phyloP scores from a whole-genome alignment of 345 rosid species.

The Eucalyptus urophylla region DNA sequence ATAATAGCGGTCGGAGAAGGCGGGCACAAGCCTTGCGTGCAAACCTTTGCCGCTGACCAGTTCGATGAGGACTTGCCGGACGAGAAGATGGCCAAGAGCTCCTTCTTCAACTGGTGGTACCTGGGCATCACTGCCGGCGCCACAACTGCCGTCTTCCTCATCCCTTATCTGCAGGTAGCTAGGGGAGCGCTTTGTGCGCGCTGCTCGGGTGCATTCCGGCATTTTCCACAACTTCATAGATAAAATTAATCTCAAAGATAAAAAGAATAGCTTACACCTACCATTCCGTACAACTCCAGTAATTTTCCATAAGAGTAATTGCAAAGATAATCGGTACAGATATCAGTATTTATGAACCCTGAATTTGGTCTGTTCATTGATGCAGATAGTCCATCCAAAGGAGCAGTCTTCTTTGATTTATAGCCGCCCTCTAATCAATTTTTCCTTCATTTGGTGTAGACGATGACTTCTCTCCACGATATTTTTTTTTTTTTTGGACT shows the following conservation, averaged over 20 bases:
- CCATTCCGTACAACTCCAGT: neutral
- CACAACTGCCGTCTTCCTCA: conserved; percentile 40
- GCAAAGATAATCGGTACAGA: neutral
- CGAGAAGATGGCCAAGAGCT: conserved; percentile 71
- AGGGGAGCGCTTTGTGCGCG: neutral
- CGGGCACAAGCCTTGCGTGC: conserved; percentile 91
- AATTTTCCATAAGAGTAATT: neutral
- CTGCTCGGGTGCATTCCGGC: neutral
- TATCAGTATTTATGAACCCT: neutral
- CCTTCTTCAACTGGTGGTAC: conserved; percentile 95
- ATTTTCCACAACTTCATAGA: neutral
- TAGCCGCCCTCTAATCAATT: neutral
- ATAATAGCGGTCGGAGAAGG: conserved; percentile 79
- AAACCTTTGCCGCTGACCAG: conserved; percentile 94
- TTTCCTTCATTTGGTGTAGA: neutral
- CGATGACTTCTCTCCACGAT: neutral
- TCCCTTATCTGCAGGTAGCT: conserved; percentile 60
- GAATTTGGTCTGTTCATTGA: neutral
- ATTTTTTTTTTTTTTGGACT: too few relatives aligned
- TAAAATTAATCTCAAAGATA: neutral
- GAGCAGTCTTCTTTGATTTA: neutral
- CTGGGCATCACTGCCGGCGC: conserved; percentile 46
- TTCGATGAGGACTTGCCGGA: conserved; percentile 47
- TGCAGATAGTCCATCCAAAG: neutral
- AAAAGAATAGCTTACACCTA: neutral